Evolutionary conservation across 768 basidiomycete genomes (phyloP).

Genomic region (Lactarius akahatsu): DNA sequence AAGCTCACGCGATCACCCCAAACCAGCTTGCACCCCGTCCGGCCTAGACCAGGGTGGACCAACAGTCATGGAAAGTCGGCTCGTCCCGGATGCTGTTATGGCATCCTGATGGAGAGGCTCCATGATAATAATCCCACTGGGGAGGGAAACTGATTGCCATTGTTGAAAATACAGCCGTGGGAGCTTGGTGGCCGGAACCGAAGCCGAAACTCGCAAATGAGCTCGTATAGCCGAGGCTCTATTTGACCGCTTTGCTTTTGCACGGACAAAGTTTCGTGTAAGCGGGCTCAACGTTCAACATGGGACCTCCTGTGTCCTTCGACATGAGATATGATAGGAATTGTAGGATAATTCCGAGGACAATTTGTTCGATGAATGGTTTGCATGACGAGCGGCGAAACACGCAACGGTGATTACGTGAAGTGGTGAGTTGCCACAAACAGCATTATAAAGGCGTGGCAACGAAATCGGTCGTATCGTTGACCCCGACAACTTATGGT

Average conservation of each 20-base stretch:
- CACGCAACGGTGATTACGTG: constrained; percentile 1
- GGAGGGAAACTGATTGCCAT: too few relatives aligned
- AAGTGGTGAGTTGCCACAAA: background rate
- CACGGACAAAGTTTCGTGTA: too few relatives aligned
- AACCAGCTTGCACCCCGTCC: background rate
- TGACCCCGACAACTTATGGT: constrained; percentile 28
- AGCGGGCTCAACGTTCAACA: too few relatives aligned
- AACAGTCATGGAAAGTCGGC: background rate
- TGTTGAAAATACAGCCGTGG: too few relatives aligned
- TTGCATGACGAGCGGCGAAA: background rate
- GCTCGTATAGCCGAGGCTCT: background rate
- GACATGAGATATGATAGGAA: background rate
- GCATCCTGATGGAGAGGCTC: background rate
- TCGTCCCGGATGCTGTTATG: background rate
- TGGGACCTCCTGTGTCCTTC: too few relatives aligned
- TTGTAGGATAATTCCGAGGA: background rate
- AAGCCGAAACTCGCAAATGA: background rate
- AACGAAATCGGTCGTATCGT: background rate
- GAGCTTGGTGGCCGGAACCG: too few relatives aligned
- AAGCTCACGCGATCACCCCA: background rate
- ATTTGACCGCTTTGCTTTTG: too few relatives aligned
- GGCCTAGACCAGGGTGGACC: background rate
- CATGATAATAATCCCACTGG: background rate
- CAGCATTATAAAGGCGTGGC: constrained; percentile 11
- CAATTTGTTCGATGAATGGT: background rate